phyloP scores from a whole-genome alignment of 768 basidiomycete species.

The Leccinum variicolor region DNA sequence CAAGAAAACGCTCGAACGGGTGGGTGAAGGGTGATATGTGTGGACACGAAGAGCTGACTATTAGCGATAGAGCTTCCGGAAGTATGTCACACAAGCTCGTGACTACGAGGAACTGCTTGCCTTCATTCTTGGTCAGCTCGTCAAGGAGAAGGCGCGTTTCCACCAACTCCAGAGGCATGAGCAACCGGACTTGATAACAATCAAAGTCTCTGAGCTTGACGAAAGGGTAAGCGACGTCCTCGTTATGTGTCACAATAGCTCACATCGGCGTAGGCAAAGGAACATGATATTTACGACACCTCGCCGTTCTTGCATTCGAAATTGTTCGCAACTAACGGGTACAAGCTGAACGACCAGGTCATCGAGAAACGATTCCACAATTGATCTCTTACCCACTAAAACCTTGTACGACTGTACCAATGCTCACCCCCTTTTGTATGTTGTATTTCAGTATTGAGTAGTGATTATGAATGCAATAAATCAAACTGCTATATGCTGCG shows the following conservation, averaged over 20 bases:
- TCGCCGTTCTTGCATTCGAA: conserved; percentile 81
- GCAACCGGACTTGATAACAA: conserved; percentile 71
- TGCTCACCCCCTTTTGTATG: conserved; percentile 10
- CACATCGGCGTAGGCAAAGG: conserved; percentile 68
- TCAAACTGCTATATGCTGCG: conserved; percentile 19
- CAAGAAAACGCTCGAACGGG: conserved; percentile 95
- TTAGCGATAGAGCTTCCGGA: conserved; percentile 78
- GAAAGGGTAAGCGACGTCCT: conserved; percentile 59
- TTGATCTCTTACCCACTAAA: conserved; percentile 14
- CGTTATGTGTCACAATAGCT: conserved; percentile 1
- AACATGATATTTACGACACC: conserved; percentile 93
- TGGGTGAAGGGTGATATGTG: conserved; percentile 27
- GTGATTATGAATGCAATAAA: conserved; percentile 30
- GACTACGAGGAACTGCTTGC: conserved; percentile 95
- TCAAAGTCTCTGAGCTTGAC: conserved; percentile 82
- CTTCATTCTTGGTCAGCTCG: conserved; percentile 88
- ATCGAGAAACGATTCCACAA: conserved; percentile 75
- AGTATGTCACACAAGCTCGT: conserved; percentile 92
- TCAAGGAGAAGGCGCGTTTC: conserved; percentile 90
- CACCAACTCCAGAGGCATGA: conserved; percentile 73
- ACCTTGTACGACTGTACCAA: conserved; percentile 2
- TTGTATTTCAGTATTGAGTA: conserved; percentile 25
- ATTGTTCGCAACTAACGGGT: conserved; percentile 87
- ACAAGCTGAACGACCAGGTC: conserved; percentile 58
- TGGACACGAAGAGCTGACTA: conserved; percentile 9